A percentile compares a stretch with the other conserved stretches of the same genome.
phyloP scores from a whole-genome alignment of 2,329 filamentous ascomycete species.

The Zymoseptoria tritici region DNA sequence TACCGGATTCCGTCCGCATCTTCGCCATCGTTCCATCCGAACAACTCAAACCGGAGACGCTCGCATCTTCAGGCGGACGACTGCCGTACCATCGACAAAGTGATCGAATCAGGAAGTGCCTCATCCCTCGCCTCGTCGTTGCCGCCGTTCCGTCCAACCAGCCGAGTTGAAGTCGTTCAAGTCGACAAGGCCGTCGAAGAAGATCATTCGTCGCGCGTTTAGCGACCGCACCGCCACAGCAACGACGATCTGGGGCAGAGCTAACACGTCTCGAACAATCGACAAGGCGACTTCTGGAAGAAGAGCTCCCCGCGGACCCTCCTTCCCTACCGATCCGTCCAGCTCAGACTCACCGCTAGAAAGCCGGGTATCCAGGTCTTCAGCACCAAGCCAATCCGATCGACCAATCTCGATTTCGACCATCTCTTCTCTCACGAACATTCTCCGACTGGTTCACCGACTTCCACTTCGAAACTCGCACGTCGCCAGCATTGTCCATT shows the following conservation, averaged over 20 bases:
- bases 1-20: neutral
- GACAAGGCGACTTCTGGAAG: neutral
- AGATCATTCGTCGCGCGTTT: neutral
- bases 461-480: neutral
- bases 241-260: neutral
- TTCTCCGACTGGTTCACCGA: neutral
- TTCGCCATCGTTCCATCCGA: neutral
- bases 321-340: neutral
- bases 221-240: neutral
- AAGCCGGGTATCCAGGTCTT: neutral
- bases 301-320: neutral
- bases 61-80: neutral
- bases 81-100: neutral
- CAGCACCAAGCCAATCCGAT: neutral
- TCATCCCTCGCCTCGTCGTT: neutral
- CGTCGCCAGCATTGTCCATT: neutral
- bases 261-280: neutral
- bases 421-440: neutral
- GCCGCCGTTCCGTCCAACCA: neutral
- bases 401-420: neutral
- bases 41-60: neutral
- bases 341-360: neutral
- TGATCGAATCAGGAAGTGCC: neutral
- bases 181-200: neutral
- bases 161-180: neutral